phyloP scores from a whole-genome alignment of 1,284 basidiomycete genomes.

The Fomes fomentarius region DNA sequence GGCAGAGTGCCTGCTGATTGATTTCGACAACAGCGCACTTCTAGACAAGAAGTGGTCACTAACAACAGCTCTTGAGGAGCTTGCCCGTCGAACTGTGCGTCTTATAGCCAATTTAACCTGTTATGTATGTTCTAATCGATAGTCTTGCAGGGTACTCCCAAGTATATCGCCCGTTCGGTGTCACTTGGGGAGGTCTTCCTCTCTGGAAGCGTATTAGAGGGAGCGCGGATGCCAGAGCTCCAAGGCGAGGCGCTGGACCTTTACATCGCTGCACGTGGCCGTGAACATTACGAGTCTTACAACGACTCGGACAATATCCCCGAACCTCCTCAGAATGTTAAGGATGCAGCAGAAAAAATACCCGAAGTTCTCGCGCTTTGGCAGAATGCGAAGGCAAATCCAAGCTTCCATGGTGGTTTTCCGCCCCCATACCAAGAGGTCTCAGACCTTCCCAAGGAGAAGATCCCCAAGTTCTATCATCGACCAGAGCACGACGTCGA shows the following conservation, averaged over 20 bases:
- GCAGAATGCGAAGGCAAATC: not conserved
- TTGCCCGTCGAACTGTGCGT: not conserved
- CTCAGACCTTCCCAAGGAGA: not conserved
- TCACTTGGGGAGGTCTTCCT: not conserved
- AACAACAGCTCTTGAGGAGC: not conserved
- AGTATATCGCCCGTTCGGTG: not conserved
- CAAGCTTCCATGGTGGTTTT: not conserved
- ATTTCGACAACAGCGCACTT: not conserved
- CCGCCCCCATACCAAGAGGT: not conserved
- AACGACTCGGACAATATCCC: not conserved
- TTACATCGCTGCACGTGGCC: not conserved
- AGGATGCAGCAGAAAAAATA: not conserved
- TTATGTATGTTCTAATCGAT: not conserved
- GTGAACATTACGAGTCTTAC: not conserved
- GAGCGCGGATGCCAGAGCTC: not conserved
- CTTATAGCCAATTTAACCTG: too few species aligned
- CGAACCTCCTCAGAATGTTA: too few species aligned
- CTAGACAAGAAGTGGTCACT: not conserved
- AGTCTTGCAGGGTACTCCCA: not conserved
- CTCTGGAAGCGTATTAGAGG: not conserved
- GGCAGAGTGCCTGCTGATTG: not conserved
- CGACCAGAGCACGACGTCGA: not conserved
- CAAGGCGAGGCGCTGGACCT: not conserved
- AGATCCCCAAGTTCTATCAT: not conserved
- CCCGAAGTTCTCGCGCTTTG: not conserved